Evolutionary conservation across 768 basidiomycete species (phyloP).

Genomic region (Calocera cornea): DNA sequence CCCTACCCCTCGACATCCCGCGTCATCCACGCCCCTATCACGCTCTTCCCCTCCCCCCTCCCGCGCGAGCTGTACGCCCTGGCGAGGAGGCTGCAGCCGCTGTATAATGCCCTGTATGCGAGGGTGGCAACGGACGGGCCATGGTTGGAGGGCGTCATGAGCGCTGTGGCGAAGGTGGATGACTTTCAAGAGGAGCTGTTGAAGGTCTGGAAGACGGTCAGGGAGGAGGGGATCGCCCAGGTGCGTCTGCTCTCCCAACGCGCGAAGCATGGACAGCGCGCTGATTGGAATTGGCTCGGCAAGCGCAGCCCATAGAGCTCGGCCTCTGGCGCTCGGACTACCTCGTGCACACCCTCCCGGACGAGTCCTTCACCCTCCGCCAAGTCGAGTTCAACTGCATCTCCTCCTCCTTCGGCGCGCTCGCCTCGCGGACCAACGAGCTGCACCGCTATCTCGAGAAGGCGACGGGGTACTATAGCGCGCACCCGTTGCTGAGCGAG

Average conservation of each 20-base stretch:
- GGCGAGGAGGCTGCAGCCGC: slow-evolving; percentile 52
- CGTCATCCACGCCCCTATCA: slow-evolving; percentile 79
- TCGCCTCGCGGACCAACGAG: slow-evolving; percentile 52
- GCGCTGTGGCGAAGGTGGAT: slow-evolving; percentile 71
- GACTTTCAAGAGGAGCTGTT: slow-evolving; percentile 77
- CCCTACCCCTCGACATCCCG: slow-evolving; percentile 34
- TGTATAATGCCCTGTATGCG: slow-evolving; percentile 78
- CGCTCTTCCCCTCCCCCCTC: slow-evolving; percentile 77
- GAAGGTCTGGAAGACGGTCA: slow-evolving; percentile 67
- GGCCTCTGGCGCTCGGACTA: slow-evolving; percentile 94
- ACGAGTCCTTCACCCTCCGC: slow-evolving; percentile 42
- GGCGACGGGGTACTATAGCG: slow-evolving; percentile 52
- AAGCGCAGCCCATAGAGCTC: slow-evolving; percentile 60
- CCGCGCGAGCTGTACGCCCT: slow-evolving; percentile 56
- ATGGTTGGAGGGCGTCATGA: slow-evolving; percentile 78
- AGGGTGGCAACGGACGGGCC: slow-evolving; percentile 61
- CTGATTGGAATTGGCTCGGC: neutral
- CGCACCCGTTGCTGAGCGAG: slow-evolving; percentile 38
- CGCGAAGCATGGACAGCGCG: neutral
- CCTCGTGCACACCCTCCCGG: slow-evolving; percentile 48
- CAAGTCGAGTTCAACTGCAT: slow-evolving; percentile 99
- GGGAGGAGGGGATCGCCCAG: slow-evolving; percentile 49
- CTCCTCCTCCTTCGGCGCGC: slow-evolving; percentile 73
- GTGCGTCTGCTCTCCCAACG: slow-evolving; percentile 23
- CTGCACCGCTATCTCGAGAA: slow-evolving; percentile 70